These are phyloP conservation scores for Chromera velia DNA, from an alignment of 73 alveolate genomes.

Conservation along the genomic window DNA sequence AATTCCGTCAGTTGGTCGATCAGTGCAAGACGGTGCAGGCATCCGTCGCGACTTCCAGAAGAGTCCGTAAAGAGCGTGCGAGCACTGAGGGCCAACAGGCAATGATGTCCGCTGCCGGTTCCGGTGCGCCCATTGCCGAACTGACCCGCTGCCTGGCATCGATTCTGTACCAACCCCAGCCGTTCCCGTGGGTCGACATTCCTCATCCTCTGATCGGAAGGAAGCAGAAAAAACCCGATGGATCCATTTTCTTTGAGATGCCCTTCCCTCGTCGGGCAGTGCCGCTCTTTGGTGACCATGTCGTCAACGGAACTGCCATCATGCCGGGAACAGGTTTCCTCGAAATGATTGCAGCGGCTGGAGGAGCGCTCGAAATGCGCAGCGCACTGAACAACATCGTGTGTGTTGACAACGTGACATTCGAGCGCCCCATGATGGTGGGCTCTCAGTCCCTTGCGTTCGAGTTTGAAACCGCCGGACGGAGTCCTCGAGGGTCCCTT, in stretches of 20 bases:
- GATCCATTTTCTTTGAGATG: neutral
- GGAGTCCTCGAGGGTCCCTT: too few species aligned
- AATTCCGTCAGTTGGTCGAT: neutral
- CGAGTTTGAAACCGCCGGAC: too few species aligned
- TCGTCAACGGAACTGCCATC: neutral
- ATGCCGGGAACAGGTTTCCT: neutral
- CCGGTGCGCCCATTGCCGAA: too few species aligned
- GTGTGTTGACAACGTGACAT: neutral
- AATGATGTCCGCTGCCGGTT: too few species aligned
- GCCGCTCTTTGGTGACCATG: neutral
- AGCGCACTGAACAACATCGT: neutral
- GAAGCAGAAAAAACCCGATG: conserved; percentile 16
- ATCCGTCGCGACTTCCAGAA: neutral
- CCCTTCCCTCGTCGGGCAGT: neutral
- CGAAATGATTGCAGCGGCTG: neutral
- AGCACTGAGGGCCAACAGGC: too few species aligned
- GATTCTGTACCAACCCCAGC: conserved; percentile 25
- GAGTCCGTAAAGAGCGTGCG: neutral
- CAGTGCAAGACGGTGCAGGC: neutral
- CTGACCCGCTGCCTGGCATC: too few species aligned
- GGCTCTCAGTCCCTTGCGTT: neutral
- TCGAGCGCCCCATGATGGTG: neutral
- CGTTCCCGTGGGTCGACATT: neutral
- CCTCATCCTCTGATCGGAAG: conserved; percentile 17
- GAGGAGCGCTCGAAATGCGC: neutral